Conservation (phyloP, 768 basidiomycete species). For the Wakefieldia striispora region DNA sequence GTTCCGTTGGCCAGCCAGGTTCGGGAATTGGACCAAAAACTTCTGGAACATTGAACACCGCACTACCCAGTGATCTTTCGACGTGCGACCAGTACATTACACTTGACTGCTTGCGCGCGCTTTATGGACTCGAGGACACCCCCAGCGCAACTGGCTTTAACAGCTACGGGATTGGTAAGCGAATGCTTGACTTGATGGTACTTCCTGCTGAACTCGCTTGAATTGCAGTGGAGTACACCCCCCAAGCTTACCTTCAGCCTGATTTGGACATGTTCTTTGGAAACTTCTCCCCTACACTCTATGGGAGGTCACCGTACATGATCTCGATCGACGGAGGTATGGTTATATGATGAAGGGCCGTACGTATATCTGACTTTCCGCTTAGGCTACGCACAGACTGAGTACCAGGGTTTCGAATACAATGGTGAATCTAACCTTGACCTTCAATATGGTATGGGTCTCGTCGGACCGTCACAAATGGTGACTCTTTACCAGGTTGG, state of each 20-base stretch:
- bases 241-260: slow-evolving; percentile 29
- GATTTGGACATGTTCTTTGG: slow-evolving; percentile 34
- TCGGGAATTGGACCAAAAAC: slow-evolving; percentile 9
- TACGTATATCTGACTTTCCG: too few relatives aligned
- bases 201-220: neutral
- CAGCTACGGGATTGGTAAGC: slow-evolving; percentile 35
- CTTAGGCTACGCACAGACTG: slow-evolving; percentile 28
- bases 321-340: slow-evolving; percentile 36
- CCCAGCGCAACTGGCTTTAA: slow-evolving; percentile 27
- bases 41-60: slow-evolving; percentile 3
- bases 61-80: slow-evolving; percentile 11
- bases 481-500: slow-evolving; percentile 34
- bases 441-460: slow-evolving; percentile 30
- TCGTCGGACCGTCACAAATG: slow-evolving; percentile 20
- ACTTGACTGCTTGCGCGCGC: slow-evolving; percentile 26
- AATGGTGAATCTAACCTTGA: slow-evolving; percentile 35
- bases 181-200: neutral
- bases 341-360: too few relatives aligned
- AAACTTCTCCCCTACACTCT: slow-evolving; percentile 15
- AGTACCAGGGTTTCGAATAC: slow-evolving; percentile 19
- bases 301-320: slow-evolving; percentile 26
- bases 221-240: slow-evolving; percentile 33
- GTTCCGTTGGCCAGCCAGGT: slow-evolving; percentile 16
- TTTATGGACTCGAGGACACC: slow-evolving; percentile 26
- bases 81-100: slow-evolving; percentile 29